Conservation (phyloP, 2,329 filamentous ascomycete species). For the Alternaria sp. region DNA sequence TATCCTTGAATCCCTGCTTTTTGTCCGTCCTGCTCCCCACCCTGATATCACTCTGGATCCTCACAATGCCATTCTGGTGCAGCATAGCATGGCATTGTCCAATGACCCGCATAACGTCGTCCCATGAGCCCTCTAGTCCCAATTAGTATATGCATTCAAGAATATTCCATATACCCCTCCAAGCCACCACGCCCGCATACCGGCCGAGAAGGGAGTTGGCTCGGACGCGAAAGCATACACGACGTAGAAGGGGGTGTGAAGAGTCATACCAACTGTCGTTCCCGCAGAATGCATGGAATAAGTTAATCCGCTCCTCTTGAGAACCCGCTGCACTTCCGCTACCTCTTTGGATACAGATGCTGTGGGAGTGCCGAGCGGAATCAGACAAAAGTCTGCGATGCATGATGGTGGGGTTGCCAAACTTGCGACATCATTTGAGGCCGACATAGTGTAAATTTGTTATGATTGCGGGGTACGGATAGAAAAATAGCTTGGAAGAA, state of each 20-base stretch:
- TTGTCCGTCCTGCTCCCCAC: slow-evolving; percentile 89
- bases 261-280: slow-evolving; percentile 80
- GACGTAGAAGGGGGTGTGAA: background rate
- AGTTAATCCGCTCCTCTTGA: slow-evolving; percentile 80
- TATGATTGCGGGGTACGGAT: background rate
- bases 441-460: slow-evolving; percentile 27
- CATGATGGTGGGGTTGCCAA: slow-evolving; percentile 73
- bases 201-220: slow-evolving; percentile 15
- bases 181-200: slow-evolving; percentile 8
- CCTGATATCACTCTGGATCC: slow-evolving; percentile 89
- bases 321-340: slow-evolving; percentile 84
- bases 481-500: background rate
- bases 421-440: slow-evolving; percentile 29
- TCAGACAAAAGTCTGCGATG: slow-evolving; percentile 90
- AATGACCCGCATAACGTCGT: slow-evolving; percentile 75
- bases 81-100: slow-evolving; percentile 53
- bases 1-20: slow-evolving; percentile 80
- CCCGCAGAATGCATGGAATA: slow-evolving; percentile 94
- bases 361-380: slow-evolving; percentile 72
- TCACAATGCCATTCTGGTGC: slow-evolving; percentile 52
- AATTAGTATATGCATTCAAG: slow-evolving; percentile 13
- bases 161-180: slow-evolving; percentile 9
- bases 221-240: slow-evolving; percentile 4
- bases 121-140: slow-evolving; percentile 83
- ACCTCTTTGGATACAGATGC: slow-evolving; percentile 71